Base-by-base conservation (phyloP, 352 stramenopile species). In the Phytophthora pseudosyringae region DNA sequence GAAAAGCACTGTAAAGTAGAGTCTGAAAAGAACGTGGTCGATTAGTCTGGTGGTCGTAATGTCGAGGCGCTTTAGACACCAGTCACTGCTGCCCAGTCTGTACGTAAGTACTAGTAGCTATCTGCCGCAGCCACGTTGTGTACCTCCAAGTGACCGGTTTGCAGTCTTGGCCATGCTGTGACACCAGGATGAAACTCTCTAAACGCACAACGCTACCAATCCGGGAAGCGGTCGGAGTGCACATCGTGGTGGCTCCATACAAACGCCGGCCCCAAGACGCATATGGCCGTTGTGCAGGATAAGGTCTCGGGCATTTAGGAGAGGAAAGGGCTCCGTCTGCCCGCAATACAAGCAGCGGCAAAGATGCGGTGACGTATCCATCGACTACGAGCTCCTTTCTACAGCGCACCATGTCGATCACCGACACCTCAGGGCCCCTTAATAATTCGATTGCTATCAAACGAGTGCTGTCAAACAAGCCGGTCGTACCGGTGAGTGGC, bases 111-210 rank as follows among this genome's bases (percentile, higher is more conserved):
- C n/a, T n/a, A n/a, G n/a, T 52, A 28, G 13, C 40, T 60, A 11
- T 56, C 49, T 56, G 28, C 45, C 15, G 31, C 31, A 35, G 40
- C 21, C 7, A 13, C 33, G 10, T 13, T 39, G 33, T 39, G 33
- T 15, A 39, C 33, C 33, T 31, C 40, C 40, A 46, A 35, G 21
- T 46, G 49, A 46, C 49, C 13, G 21, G 25, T 28, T 41, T 41
- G 21, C 11, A 10, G 39, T 4, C 41, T 46, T 46, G 53, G 4
- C 33, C 28, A 45, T 26, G 25, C 25, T 36, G 41, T 47, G 45
- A 35, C 55, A 62, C 51, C n/a, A 59, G 5, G 11, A 31, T 39
- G 40, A 51, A 61, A 61, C 53, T 61, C 53, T 61, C 53, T 61
- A 31, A 32, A 48, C 52, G 5, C 15, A 29, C 39, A 16, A 8